Percentiles rank a stretch among this genome's conserved stretches.
These are phyloP conservation scores for Colletotrichum higginsianum DNA, from an alignment of 2,329 filamentous ascomycete species.

Conservation along the genomic window DNA sequence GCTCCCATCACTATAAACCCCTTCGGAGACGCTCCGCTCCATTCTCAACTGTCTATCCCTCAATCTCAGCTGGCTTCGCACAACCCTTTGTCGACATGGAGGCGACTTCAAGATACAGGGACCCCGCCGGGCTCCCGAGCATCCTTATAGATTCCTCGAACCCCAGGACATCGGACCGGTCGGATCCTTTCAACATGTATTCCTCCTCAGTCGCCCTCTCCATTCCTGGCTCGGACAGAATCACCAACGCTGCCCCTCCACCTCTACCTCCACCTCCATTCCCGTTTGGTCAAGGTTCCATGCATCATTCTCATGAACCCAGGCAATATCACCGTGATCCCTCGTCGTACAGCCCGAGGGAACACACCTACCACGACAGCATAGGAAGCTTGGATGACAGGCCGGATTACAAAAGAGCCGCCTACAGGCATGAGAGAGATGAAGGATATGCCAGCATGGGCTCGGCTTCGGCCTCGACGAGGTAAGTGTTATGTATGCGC, in stretches of 20 bases:
- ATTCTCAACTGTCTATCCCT: slow-evolving; percentile 24
- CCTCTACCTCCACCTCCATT: slow-evolving; percentile 63
- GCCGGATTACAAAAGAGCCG: slow-evolving; percentile 51
- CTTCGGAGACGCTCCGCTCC: slow-evolving; percentile 32
- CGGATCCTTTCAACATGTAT: slow-evolving; percentile 52
- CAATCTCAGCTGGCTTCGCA: slow-evolving; percentile 32
- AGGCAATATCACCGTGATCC: slow-evolving; percentile 49
- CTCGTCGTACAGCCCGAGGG: slow-evolving; percentile 43
- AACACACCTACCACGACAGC: slow-evolving; percentile 55
- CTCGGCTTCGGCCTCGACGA: slow-evolving; percentile 51
- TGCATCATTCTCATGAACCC: slow-evolving; percentile 48
- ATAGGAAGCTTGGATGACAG: slow-evolving; percentile 55
- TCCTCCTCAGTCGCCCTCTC: slow-evolving; percentile 53
- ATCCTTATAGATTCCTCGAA: slow-evolving; percentile 55
- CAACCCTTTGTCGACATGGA: slow-evolving; percentile 50
- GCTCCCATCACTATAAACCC: slow-evolving; percentile 39
- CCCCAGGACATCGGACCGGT: slow-evolving; percentile 48
- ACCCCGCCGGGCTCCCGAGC: slow-evolving; percentile 49
- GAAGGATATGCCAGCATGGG: slow-evolving; percentile 62
- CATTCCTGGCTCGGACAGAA: slow-evolving; percentile 57
- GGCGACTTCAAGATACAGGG: slow-evolving; percentile 55
- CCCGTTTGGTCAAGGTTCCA: slow-evolving; percentile 47
- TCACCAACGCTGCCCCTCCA: slow-evolving; percentile 55
- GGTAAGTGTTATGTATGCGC: slow-evolving; percentile 22
- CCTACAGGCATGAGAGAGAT: slow-evolving; percentile 51